Evolutionary conservation across 31 red algal species (phyloP), one percentile per base, ranked within the genome.

Genomic region (Odonthalia washingtoniensis): DNA sequence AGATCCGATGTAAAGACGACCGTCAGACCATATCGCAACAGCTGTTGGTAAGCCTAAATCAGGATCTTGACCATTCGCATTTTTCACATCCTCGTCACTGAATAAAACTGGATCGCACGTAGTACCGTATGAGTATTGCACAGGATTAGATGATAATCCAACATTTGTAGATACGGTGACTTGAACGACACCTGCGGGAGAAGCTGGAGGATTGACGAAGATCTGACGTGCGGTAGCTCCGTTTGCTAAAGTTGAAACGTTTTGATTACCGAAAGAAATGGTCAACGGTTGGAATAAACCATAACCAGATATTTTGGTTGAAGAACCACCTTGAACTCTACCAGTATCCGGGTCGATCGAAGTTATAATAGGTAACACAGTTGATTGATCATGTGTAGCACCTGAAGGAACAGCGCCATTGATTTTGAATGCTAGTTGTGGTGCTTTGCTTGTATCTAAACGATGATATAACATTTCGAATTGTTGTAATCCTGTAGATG

Each of bases 401-500:
- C 64, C 30, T 18, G 78, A 37, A 41, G 80, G 79, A 2, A 84
- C 49, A 18, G 69, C 18, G 16, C 85, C 84, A 52, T 88, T 76
- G 17, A 94, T 73, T 4, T 72, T 60, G 41, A 94, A 67, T 1
- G 44, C 21, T 21, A 89, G 35, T 9, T 28, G 38, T 12, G 81
- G 33, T 9, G 80, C 36, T 12, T 40, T 43, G 4, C 40, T 32
- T 1, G 65, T 17, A 30, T 74, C 24, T 18, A 83, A 84, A 9
- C 91, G 84, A 31, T 82, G 38, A 53, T 72, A 94, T 5, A 94
- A 78, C 26, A 94, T 70, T 72, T 88, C 84, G 44, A 92, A 82
- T 0, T 46, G 75, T 57, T 66, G 73, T 36, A 92, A 53, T 42
- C 89, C 89, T 32, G 77, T 75, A 17, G 74, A 41, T 9, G 85